phyloP scores from a whole-genome alignment of 1,284 basidiomycete species.

The Prillingera fragicola region DNA sequence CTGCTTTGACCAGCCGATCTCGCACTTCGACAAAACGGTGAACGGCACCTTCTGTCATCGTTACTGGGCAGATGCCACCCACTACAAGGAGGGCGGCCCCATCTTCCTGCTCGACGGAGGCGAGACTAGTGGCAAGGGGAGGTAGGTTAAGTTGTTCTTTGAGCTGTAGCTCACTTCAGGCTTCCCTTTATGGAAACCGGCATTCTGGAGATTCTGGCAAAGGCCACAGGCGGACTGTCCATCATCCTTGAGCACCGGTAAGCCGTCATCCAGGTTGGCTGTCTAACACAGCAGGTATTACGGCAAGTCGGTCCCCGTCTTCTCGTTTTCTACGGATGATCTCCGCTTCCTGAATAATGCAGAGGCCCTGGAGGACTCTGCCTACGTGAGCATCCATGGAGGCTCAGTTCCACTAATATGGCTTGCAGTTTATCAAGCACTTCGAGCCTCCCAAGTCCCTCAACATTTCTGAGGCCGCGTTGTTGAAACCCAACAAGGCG shows the following conservation, averaged over 20 bases:
- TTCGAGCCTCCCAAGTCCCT: constrained; percentile 61
- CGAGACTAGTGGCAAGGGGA: constrained; percentile 56
- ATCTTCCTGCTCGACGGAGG: constrained; percentile 78
- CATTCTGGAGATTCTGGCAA: constrained; percentile 76
- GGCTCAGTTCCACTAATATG: background rate
- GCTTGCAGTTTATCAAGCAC: constrained; percentile 79
- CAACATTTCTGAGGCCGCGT: constrained; percentile 59
- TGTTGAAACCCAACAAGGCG: constrained; percentile 51
- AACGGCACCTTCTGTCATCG: constrained; percentile 51
- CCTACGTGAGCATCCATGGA: constrained; percentile 42
- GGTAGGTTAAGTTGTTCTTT: constrained; percentile 22
- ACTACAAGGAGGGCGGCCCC: constrained; percentile 70
- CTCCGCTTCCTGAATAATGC: constrained; percentile 80
- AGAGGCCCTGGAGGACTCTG: constrained; percentile 86
- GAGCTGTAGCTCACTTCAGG: constrained; percentile 15
- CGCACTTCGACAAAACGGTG: constrained; percentile 55
- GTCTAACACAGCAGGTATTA: constrained; percentile 26
- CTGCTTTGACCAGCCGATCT: constrained; percentile 77
- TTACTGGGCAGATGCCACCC: constrained; percentile 83
- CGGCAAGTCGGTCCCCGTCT: constrained; percentile 69
- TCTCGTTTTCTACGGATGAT: constrained; percentile 65
- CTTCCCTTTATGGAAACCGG: constrained; percentile 54
- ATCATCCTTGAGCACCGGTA: constrained; percentile 87
- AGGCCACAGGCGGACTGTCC: constrained; percentile 73
- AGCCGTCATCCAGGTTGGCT: background rate